Conservation (phyloP, 2,329 filamentous ascomycete species). For the Colletotrichum sp. region DNA sequence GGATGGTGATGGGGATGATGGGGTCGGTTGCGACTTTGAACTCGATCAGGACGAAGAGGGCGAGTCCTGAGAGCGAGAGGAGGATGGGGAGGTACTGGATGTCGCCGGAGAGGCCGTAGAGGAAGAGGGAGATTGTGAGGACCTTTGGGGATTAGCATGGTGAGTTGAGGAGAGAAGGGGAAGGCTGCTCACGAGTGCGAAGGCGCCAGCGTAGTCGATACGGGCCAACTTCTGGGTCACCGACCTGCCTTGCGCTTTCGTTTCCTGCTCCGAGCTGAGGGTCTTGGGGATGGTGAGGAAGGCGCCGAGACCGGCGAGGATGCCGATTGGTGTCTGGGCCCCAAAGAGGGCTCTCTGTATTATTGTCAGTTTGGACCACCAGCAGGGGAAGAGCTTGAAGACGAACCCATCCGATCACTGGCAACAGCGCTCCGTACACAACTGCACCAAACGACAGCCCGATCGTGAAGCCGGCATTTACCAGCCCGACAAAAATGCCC, state of each 20-base stretch:
- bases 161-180: slow-evolving; percentile 20
- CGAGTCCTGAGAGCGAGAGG: slow-evolving; percentile 56
- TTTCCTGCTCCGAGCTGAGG: slow-evolving; percentile 33
- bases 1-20: slow-evolving; percentile 74
- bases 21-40: slow-evolving; percentile 68
- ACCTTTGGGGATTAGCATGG: slow-evolving; percentile 45
- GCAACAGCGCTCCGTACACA: slow-evolving; percentile 69
- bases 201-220: slow-evolving; percentile 78
- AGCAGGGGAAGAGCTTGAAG: not conserved
- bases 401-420: slow-evolving; percentile 70
- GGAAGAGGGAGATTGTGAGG: slow-evolving; percentile 70
- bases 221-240: slow-evolving; percentile 60
- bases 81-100: slow-evolving; percentile 66
- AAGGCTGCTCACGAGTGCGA: slow-evolving; percentile 57
- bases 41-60: slow-evolving; percentile 68
- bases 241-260: slow-evolving; percentile 47
- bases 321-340: slow-evolving; percentile 69
- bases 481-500: slow-evolving; percentile 75
- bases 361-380: slow-evolving; percentile 12
- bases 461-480: slow-evolving; percentile 75
- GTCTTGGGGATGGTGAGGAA: slow-evolving; percentile 68
- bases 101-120: slow-evolving; percentile 71
- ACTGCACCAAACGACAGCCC: slow-evolving; percentile 76
- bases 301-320: slow-evolving; percentile 66
- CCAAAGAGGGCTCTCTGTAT: slow-evolving; percentile 73